Conservation (phyloP, 2,329 filamentous ascomycete species). For the Berkeleyomyces basicola region DNA sequence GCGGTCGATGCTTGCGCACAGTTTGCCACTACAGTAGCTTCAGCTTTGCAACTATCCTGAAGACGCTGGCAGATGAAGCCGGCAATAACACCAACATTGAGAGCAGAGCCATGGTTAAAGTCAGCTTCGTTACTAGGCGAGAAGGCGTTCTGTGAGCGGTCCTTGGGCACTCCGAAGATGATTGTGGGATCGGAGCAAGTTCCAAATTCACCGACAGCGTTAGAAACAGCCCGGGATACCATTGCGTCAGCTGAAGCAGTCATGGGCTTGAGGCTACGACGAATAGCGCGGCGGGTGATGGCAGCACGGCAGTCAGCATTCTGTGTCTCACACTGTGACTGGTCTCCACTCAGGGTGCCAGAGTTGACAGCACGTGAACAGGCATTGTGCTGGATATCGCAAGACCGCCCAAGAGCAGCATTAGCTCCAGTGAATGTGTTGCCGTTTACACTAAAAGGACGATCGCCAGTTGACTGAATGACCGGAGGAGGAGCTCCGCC, state of each 20-base stretch:
- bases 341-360: constrained; percentile 21
- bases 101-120: constrained; percentile 37
- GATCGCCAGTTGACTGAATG: constrained; percentile 20
- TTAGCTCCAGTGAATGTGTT: constrained; percentile 34
- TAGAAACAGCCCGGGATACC: neutral
- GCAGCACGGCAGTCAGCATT: constrained; percentile 23
- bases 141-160: constrained; percentile 28
- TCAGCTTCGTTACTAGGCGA: constrained; percentile 23
- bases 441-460: constrained; percentile 36
- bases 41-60: constrained; percentile 18
- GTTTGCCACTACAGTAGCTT: constrained; percentile 14
- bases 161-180: constrained; percentile 31
- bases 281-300: constrained; percentile 13
- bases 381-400: constrained; percentile 33
- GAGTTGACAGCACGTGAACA: constrained; percentile 33
- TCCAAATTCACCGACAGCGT: constrained; percentile 21
- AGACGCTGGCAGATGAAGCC: constrained; percentile 31
- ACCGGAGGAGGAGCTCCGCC: constrained; percentile 28
- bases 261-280: constrained; percentile 9
- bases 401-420: constrained; percentile 31
- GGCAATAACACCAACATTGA: constrained; percentile 25
- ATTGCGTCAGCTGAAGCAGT: neutral
- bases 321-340: constrained; percentile 26
- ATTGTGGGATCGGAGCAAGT: constrained; percentile 32
- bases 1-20: constrained; percentile 15